A percentile compares a stretch with the other conserved stretches of the same genome.
Evolutionary conservation across 352 stramenopile genomes (phyloP).

Genomic region (Globisporangium viniferum): DNA sequence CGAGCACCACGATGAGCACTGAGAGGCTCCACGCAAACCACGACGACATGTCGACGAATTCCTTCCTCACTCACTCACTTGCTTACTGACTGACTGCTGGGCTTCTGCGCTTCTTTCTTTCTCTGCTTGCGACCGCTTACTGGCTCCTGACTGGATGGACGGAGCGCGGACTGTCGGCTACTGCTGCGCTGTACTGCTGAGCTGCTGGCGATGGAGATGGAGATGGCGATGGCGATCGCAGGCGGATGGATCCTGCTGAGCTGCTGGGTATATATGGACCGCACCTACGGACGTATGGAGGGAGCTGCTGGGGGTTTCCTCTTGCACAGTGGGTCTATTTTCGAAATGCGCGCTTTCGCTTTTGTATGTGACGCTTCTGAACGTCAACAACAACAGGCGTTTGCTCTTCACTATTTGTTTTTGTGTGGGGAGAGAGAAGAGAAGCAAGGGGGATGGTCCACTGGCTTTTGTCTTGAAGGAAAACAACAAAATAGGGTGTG

Average conservation of each 20-base stretch:
- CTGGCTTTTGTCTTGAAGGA: constrained; percentile 1
- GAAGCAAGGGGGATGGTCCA: background rate
- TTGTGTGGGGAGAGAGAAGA: background rate
- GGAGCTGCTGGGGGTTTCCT: background rate
- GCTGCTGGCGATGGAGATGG: background rate
- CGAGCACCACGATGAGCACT: constrained; percentile 36
- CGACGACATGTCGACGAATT: constrained; percentile 8
- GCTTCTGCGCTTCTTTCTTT: background rate
- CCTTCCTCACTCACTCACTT: background rate
- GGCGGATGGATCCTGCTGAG: background rate
- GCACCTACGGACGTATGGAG: background rate
- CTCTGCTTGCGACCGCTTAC: background rate
- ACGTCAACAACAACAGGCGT: background rate
- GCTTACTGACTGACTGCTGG: background rate
- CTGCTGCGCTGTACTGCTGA: background rate
- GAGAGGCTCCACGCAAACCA: constrained; percentile 30
- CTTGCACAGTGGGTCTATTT: background rate
- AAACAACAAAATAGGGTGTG: background rate
- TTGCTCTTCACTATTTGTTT: background rate
- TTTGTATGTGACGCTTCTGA: background rate
- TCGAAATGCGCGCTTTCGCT: background rate
- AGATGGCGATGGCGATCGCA: background rate
- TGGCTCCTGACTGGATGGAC: background rate
- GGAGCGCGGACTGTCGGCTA: background rate
- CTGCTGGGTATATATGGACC: background rate